These are phyloP conservation scores for Tranzscheliella williamsii DNA, from an alignment of 1,284 basidiomycete species.

Conservation along the genomic window DNA sequence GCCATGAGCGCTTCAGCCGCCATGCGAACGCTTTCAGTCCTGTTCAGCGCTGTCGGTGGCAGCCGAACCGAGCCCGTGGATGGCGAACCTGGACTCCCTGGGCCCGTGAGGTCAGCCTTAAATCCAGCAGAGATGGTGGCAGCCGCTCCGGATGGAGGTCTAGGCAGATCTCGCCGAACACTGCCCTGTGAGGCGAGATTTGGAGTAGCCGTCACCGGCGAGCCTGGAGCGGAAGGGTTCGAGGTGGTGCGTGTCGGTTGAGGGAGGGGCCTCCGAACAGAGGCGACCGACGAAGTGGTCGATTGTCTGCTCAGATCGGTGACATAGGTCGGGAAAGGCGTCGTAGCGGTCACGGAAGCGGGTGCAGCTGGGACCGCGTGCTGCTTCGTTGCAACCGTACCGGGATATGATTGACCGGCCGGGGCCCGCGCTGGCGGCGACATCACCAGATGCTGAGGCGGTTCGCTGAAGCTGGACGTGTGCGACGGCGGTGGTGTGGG, in stretches of 20 bases:
- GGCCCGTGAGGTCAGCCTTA: not conserved
- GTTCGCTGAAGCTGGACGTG: not conserved
- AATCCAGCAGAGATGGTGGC: constrained; percentile 21
- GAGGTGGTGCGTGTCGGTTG: constrained; percentile 32
- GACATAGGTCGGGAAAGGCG: constrained; percentile 3
- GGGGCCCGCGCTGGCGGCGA: not conserved
- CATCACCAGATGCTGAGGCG: not conserved
- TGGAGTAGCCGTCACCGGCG: constrained; percentile 6
- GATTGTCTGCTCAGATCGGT: constrained; percentile 29
- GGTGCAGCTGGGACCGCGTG: not conserved
- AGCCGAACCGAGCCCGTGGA: constrained; percentile 7
- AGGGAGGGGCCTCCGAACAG: constrained; percentile 28
- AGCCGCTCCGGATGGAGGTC: constrained; percentile 23
- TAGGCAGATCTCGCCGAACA: constrained; percentile 26
- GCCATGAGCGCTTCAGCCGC: constrained; percentile 55
- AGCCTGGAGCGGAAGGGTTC: constrained; percentile 24
- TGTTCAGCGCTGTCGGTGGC: constrained; percentile 24
- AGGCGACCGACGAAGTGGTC: constrained; percentile 30
- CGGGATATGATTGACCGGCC: not conserved
- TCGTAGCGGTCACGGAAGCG: not conserved
- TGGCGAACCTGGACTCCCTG: constrained; percentile 19
- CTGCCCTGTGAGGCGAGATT: constrained; percentile 18
- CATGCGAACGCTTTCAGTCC: constrained; percentile 44
- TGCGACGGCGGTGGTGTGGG: not conserved
- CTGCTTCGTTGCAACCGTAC: not conserved